Conservation (phyloP, 2,329 filamentous ascomycete genomes). For the Calonectria naviculata region DNA sequence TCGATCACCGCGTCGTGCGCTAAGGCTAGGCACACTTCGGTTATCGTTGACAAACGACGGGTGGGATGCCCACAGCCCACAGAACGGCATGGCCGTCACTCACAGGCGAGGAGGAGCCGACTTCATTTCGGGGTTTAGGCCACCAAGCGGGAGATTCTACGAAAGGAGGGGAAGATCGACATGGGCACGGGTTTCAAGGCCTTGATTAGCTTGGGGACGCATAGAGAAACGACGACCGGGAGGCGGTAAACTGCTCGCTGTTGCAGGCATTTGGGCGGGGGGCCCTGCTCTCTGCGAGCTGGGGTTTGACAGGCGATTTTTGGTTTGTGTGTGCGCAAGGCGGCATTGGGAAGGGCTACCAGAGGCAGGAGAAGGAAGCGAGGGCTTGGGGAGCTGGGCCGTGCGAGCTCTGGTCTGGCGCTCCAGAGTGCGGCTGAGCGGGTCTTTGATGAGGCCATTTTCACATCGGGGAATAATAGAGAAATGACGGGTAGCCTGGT, state of each 20-base stretch:
- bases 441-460: conserved; percentile 19
- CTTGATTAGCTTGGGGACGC: conserved; percentile 26
- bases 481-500: neutral
- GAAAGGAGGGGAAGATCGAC: conserved; percentile 27
- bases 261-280: neutral
- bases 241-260: conserved; percentile 21
- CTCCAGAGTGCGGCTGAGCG: conserved; percentile 20
- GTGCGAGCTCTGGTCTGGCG: neutral
- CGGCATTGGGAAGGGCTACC: neutral
- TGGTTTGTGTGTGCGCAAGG: neutral
- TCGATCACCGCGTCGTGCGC: neutral
- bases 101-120: neutral
- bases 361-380: neutral
- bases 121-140: conserved; percentile 23
- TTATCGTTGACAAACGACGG: neutral
- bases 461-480: neutral
- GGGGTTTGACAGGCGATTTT: neutral
- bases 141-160: conserved; percentile 23
- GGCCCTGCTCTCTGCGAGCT: neutral
- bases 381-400: neutral
- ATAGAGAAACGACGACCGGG: conserved; percentile 23
- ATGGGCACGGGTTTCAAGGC: conserved; percentile 35
- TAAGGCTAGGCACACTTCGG: neutral
- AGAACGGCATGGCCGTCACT: neutral
- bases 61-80: neutral